Conservation (phyloP, 495 filamentous ascomycete genomes). For the Aspergillus biplanus region DNA sequence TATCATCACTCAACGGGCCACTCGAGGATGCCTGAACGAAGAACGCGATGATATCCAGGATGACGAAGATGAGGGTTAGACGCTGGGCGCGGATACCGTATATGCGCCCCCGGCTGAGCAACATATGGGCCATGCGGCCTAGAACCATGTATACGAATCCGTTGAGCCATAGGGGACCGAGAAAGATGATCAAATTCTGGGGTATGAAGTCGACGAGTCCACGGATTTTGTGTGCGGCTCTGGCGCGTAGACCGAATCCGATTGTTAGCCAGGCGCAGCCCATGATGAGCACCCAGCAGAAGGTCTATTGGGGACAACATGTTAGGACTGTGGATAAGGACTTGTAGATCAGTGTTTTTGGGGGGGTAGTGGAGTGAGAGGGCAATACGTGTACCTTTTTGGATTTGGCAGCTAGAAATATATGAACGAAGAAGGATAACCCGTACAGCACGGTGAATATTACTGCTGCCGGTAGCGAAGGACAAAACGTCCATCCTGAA, state of each 20-base stretch:
- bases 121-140: conserved; percentile 28
- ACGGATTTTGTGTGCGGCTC: conserved; percentile 41
- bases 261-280: conserved; percentile 42
- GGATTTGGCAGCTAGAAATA: conserved; percentile 38
- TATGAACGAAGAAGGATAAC: conserved; percentile 38
- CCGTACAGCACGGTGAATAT: conserved; percentile 45
- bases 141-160: conserved; percentile 30
- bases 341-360: conserved; percentile 31
- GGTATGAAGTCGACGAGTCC: conserved; percentile 30
- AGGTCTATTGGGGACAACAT: conserved; percentile 14
- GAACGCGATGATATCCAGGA: conserved; percentile 21
- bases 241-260: not conserved
- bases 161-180: conserved; percentile 27
- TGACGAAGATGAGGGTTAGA: conserved; percentile 23
- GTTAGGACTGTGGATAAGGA: not conserved
- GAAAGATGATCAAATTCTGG: conserved; percentile 31
- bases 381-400: not conserved
- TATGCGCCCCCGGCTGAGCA: conserved; percentile 18
- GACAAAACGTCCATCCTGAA: conserved; percentile 15
- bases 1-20: not conserved
- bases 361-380: not conserved
- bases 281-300: conserved; percentile 57
- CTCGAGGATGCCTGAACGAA: not conserved
- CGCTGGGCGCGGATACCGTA: conserved; percentile 15
- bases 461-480: conserved; percentile 24